Conservation (phyloP, 2,329 filamentous ascomycete species). For the Neonectria magnoliae region DNA sequence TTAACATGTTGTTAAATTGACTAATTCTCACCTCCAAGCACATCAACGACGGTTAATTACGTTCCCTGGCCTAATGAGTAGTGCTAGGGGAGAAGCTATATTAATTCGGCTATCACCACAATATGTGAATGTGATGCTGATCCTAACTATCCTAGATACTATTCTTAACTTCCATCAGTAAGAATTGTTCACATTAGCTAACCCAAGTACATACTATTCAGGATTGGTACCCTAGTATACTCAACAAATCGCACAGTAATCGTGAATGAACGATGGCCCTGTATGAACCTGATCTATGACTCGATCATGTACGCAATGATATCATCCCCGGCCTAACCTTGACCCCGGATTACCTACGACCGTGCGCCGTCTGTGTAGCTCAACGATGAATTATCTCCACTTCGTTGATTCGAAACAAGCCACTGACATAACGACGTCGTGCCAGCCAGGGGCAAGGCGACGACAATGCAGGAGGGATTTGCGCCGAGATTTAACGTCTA, state of each 20-base stretch:
- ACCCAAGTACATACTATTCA: too few relatives aligned
- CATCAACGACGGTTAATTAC: background rate
- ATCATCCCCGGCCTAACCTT: slow-evolving; percentile 12
- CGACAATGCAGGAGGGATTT: too few relatives aligned
- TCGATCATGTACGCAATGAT: background rate
- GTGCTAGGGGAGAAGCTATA: too few relatives aligned
- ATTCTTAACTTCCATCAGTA: too few relatives aligned
- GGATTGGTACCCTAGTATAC: too few relatives aligned
- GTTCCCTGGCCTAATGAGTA: background rate
- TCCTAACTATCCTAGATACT: too few relatives aligned
- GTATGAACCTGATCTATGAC: background rate
- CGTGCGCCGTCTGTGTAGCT: slow-evolving; percentile 26
- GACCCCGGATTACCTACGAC: slow-evolving; percentile 18
- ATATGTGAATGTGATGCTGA: too few relatives aligned
- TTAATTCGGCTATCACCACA: too few relatives aligned
- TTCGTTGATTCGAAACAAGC: slow-evolving; percentile 20
- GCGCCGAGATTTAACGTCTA: too few relatives aligned
- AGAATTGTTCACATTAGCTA: too few relatives aligned
- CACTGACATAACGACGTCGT: slow-evolving; percentile 12
- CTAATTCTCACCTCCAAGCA: background rate
- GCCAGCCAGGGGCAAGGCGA: background rate
- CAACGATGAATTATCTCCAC: slow-evolving; percentile 22
- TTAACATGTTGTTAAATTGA: background rate
- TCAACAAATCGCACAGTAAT: background rate
- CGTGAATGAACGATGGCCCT: too few relatives aligned